Evolutionary conservation across 106 monocot genomes (phyloP).

Genomic region (Allium cepa): DNA sequence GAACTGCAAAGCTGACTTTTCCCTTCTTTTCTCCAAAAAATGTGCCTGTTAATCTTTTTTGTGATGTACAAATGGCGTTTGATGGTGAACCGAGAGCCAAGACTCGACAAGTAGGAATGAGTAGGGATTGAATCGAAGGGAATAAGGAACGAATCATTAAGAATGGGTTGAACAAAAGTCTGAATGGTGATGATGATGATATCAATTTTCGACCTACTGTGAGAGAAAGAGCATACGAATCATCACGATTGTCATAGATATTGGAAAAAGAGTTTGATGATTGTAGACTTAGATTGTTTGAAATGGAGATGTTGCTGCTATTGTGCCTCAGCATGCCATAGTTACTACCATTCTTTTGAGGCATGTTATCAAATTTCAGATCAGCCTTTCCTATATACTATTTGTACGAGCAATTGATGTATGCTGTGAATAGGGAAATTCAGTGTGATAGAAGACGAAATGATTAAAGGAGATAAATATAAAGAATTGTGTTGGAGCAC

Average conservation of each 20-base stretch:
- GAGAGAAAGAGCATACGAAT: conserved; percentile 2
- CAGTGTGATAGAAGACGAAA: too few species aligned
- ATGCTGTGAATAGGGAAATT: too few species aligned
- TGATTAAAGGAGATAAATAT: too few species aligned
- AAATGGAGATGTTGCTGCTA: too few species aligned
- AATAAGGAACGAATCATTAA: conserved; percentile 24
- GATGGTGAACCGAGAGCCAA: neutral
- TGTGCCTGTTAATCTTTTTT: conserved; percentile 28
- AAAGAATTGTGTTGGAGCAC: too few species aligned
- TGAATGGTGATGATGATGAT: neutral
- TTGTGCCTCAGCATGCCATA: too few species aligned
- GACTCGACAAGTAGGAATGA: conserved; percentile 12
- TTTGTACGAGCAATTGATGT: too few species aligned
- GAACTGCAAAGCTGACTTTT: conserved; percentile 43
- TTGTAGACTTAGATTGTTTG: too few species aligned
- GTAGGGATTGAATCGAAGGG: conserved; percentile 13
- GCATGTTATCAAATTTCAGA: too few species aligned
- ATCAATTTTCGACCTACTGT: neutral
- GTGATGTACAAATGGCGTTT: neutral
- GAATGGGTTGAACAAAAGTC: conserved; percentile 4
- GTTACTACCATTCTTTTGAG: too few species aligned
- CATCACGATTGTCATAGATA: neutral
- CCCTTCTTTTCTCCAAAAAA: conserved; percentile 45
- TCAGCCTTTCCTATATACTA: too few species aligned
- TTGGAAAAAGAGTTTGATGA: too few species aligned